phyloP scores from a whole-genome alignment of 208 protist species.

The Crithidia expoeki region DNA sequence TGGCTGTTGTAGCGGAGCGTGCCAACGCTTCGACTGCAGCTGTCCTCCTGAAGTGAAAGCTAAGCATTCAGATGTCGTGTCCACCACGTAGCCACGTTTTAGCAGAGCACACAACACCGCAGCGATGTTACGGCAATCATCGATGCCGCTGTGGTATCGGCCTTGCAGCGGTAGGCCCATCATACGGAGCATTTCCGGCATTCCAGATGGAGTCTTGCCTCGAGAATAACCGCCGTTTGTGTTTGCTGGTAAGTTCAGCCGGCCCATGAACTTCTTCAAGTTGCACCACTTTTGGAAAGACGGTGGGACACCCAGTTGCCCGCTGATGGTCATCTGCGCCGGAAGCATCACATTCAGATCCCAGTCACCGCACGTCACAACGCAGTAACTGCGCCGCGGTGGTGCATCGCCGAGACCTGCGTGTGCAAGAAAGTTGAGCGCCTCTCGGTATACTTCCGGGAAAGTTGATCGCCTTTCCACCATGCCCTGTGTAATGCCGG shows the following conservation, averaged over 20 bases:
- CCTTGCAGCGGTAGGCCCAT: conserved; percentile 73
- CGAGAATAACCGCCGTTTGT: not conserved
- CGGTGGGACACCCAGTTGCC: conserved; percentile 12
- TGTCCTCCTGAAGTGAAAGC: not conserved
- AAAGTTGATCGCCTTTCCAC: conserved; percentile 71
- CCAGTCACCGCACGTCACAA: conserved; percentile 96
- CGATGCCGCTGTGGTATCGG: conserved; percentile 92
- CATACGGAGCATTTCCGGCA: conserved; percentile 77
- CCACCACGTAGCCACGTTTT: conserved; percentile 41
- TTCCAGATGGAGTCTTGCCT: conserved; percentile 7
- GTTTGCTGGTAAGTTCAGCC: conserved; percentile 4
- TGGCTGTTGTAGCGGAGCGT: conserved; percentile 6
- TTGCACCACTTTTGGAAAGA: conserved; percentile 88
- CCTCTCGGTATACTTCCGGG: conserved; percentile 60
- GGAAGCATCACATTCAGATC: conserved; percentile 90
- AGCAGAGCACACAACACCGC: conserved; percentile 61
- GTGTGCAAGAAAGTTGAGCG: conserved; percentile 54
- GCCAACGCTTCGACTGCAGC: conserved; percentile 11
- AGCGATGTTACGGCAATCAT: conserved; percentile 95
- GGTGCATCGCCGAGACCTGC: conserved; percentile 55
- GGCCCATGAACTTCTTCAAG: conserved; percentile 82
- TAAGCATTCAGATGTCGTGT: conserved; percentile 28
- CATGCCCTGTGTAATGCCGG: conserved; percentile 79
- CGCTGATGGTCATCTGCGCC: conserved; percentile 51
- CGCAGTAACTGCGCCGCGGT: conserved; percentile 64